A percentile compares a stretch with the other conserved stretches of the same genome.
Conservation (phyloP, 176 grass and related monocot genomes). For the Triticum monococcum region DNA sequence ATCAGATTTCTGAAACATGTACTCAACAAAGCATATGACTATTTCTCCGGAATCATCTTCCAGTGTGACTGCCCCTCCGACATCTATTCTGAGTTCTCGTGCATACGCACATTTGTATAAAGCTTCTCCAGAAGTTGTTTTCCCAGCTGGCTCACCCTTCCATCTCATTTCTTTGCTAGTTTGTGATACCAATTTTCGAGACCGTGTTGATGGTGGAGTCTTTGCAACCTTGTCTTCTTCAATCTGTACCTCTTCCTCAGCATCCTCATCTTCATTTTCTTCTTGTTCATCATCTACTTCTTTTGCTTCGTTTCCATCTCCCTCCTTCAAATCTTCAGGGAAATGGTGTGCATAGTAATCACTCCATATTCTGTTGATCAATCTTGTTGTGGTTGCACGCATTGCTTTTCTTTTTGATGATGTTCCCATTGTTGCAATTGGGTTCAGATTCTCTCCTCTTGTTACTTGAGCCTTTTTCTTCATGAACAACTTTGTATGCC, state of each 20-base stretch:
- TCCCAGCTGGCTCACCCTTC: conserved; percentile 53
- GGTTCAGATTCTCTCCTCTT: conserved; percentile 83
- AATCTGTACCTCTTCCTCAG: conserved; percentile 54
- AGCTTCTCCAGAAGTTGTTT: conserved; percentile 62
- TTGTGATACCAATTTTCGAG: conserved; percentile 51
- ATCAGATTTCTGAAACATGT: conserved; percentile 80
- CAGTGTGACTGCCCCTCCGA: conserved; percentile 50
- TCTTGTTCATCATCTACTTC: conserved; percentile 79
- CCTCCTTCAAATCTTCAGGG: conserved; percentile 73
- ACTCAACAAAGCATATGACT: conserved; percentile 79
- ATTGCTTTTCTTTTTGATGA: conserved; percentile 78
- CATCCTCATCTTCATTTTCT: conserved; percentile 68
- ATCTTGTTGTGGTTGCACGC: conserved; percentile 84
- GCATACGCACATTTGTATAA: conserved; percentile 57
- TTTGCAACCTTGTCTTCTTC: conserved; percentile 42
- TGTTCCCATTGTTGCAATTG: conserved; percentile 68
- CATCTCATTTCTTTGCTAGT: conserved; percentile 61
- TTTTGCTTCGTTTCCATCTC: conserved; percentile 52
- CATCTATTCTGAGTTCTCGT: conserved; percentile 50
- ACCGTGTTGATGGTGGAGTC: conserved; percentile 35
- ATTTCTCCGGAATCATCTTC: conserved; percentile 75
- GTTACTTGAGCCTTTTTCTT: conserved; percentile 70
- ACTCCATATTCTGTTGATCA: conserved; percentile 85
- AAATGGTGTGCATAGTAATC: conserved; percentile 91
- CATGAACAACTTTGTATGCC: conserved; percentile 81